Conservation (phyloP, 805 yeast genomes). For the Clavispora phyllophila region DNA sequence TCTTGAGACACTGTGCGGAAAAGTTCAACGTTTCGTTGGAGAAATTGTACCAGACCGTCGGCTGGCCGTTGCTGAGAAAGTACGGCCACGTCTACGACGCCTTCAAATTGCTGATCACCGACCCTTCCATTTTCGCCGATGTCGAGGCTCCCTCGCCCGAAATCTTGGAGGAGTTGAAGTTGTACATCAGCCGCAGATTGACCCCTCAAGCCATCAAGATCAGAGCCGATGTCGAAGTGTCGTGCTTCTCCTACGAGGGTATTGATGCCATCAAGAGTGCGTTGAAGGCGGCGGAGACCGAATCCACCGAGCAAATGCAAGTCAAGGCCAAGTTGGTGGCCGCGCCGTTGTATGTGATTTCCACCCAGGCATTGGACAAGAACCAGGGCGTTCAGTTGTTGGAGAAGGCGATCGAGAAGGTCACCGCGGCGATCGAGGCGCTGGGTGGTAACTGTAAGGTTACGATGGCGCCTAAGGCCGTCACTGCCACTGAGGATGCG, state of each 20-base stretch:
- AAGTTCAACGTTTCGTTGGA: constrained; percentile 87
- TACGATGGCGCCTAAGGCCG: constrained; percentile 98
- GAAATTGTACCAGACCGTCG: constrained; percentile 77
- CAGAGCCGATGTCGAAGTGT: constrained; percentile 97
- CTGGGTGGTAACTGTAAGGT: constrained; percentile 85
- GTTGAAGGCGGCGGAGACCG: constrained; percentile 76
- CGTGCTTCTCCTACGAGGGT: constrained; percentile 96
- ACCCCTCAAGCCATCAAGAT: constrained; percentile 98
- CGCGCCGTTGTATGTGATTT: constrained; percentile 91
- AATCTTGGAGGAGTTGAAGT: constrained; percentile 76
- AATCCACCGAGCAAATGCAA: constrained; percentile 79
- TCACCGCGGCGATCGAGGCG: constrained; percentile 61
- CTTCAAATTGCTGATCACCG: constrained; percentile 92
- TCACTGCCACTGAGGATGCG: constrained; percentile 97
- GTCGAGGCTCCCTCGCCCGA: constrained; percentile 67
- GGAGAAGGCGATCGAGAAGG: constrained; percentile 72
- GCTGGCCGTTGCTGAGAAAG: constrained; percentile 95
- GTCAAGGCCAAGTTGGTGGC: constrained; percentile 94
- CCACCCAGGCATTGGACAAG: constrained; percentile 90
- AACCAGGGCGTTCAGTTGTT: constrained; percentile 78
- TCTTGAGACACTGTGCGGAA: constrained; percentile 96
- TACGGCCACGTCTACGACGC: constrained; percentile 98
- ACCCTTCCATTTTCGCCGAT: constrained; percentile 79
- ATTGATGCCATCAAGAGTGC: constrained; percentile 94
- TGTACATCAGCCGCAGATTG: constrained; percentile 85